These are phyloP conservation scores for Beauveria sp. DNA, from an alignment of 2,329 filamentous ascomycete species.

Conservation along the genomic window DNA sequence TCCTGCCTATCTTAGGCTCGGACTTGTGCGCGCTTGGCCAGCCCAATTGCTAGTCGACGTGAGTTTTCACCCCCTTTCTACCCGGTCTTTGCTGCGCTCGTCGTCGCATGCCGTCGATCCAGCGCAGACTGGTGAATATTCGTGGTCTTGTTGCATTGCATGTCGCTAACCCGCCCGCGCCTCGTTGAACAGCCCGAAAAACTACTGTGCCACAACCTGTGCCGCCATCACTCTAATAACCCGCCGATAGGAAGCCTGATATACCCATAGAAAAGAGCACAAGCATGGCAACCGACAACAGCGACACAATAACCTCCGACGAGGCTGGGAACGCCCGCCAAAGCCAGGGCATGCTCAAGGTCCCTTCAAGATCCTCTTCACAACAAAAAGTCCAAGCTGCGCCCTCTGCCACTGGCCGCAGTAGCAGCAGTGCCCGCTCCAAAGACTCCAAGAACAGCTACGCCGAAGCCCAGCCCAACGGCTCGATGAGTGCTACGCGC, in stretches of 20 bases:
- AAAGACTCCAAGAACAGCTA: conserved; percentile 60
- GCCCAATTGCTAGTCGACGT: conserved; percentile 8
- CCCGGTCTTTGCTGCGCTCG: neutral
- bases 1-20: conserved; percentile 8
- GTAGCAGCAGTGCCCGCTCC: conserved; percentile 56
- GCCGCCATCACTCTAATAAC: conserved; percentile 17
- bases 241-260: conserved; percentile 27
- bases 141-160: neutral
- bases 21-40: conserved; percentile 9
- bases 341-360: conserved; percentile 45
- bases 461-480: conserved; percentile 54
- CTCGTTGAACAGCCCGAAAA: neutral
- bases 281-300: conserved; percentile 35
- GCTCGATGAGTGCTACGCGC: conserved; percentile 59
- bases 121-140: neutral
- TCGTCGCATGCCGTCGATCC: neutral
- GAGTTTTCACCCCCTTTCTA: conserved; percentile 1
- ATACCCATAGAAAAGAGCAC: conserved; percentile 22
- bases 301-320: conserved; percentile 33
- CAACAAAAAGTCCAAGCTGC: conserved; percentile 50
- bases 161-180: neutral
- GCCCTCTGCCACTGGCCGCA: conserved; percentile 49
- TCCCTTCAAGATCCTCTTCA: conserved; percentile 56
- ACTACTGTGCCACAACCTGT: conserved; percentile 26
- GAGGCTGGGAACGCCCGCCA: conserved; percentile 38